These are phyloP conservation scores for Moringa oleifera DNA, from an alignment of 345 rosid genomes.

Conservation along the genomic window DNA sequence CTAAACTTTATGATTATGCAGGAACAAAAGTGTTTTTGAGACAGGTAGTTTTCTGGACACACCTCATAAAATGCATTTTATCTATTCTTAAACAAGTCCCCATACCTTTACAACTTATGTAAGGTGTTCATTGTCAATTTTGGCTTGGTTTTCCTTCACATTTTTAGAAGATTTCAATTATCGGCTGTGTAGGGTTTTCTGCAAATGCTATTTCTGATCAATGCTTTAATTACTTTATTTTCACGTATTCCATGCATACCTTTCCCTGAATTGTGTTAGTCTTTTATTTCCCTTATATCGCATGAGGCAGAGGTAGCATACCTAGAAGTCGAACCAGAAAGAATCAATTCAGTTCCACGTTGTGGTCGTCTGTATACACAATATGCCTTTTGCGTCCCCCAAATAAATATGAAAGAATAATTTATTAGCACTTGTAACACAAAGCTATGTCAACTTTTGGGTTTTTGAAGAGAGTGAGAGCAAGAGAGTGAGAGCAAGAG, in stretches of 20 bases:
- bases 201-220: too few species aligned
- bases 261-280: background rate
- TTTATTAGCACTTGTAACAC: constrained; percentile 61
- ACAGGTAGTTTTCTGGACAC: constrained; percentile 44
- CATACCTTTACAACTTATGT: background rate
- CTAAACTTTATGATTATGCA: constrained; percentile 87
- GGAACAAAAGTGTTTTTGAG: constrained; percentile 91
- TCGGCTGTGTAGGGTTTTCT: too few species aligned
- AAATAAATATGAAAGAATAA: constrained; percentile 47
- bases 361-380: constrained; percentile 25
- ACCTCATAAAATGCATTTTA: background rate
- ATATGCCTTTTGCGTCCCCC: constrained; percentile 27
- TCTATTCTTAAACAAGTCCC: background rate
- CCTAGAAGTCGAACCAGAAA: constrained; percentile 52
- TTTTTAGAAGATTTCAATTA: too few species aligned
- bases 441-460: too few species aligned
- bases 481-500: too few species aligned
- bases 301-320: constrained; percentile 86
- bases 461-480: too few species aligned
- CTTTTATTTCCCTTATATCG: constrained; percentile 35
- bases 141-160: too few species aligned
- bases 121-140: too few species aligned
- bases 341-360: constrained; percentile 19
- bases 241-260: too few species aligned
- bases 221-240: too few species aligned